These are phyloP conservation scores for Metrosideros polymorpha DNA, from an alignment of 441 rosid genomes.

Conservation along the genomic window DNA sequence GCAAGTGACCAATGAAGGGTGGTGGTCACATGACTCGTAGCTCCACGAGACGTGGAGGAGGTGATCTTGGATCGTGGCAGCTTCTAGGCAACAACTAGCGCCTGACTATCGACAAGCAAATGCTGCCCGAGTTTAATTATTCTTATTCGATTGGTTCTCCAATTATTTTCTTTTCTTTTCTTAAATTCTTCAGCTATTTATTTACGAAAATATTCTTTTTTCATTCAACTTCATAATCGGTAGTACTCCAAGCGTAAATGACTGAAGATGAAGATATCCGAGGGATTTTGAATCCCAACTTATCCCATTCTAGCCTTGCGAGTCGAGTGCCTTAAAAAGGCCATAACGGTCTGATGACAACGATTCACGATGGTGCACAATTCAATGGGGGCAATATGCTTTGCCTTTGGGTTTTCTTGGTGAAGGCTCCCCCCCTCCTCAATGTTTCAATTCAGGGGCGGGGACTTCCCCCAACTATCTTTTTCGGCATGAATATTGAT, in stretches of 20 bases:
- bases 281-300: background rate
- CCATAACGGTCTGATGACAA: background rate
- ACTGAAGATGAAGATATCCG: background rate
- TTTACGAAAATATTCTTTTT: background rate
- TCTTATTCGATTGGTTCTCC: background rate
- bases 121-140: background rate
- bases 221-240: background rate
- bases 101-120: background rate
- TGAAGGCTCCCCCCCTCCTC: background rate
- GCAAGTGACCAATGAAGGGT: too few relatives aligned
- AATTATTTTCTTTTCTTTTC: background rate
- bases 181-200: background rate
- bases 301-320: background rate
- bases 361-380: background rate
- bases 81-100: too few relatives aligned
- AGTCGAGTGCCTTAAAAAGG: background rate
- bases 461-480: background rate
- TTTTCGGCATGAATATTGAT: background rate
- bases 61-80: too few relatives aligned
- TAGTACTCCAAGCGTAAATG: background rate
- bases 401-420: background rate
- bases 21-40: too few relatives aligned
- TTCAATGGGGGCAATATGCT: background rate
- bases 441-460: background rate
- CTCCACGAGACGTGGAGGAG: too few relatives aligned